phyloP scores from a whole-genome alignment of 192 early-diverging fungal species.

The Backusella psychrophila region DNA sequence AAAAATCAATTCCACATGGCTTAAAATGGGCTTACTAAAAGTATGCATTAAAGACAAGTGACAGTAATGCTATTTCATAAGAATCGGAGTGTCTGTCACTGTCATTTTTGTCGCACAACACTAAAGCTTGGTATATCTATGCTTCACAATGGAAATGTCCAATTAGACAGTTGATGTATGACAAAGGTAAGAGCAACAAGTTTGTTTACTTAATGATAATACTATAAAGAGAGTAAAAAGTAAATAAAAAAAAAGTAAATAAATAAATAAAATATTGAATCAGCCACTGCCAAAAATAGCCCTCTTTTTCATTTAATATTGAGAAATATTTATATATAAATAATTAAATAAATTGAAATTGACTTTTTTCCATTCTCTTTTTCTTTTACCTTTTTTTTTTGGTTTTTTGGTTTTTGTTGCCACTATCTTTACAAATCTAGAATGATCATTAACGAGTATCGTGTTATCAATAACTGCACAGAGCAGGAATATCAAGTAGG shows the following conservation, averaged over 20 bases:
- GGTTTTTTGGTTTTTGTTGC: not conserved
- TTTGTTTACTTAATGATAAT: too few relatives aligned
- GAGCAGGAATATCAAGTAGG: conserved; percentile 67
- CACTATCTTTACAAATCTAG: not conserved
- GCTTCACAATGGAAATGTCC: too few relatives aligned
- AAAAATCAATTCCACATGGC: too few relatives aligned
- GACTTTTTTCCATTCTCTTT: not conserved
- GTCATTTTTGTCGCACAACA: not conserved
- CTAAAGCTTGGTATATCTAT: not conserved
- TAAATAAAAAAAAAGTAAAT: too few relatives aligned
- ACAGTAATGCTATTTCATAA: not conserved
- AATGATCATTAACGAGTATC: conserved; percentile 75
- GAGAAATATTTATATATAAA: not conserved
- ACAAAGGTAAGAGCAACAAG: too few relatives aligned
- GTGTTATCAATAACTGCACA: conserved; percentile 75
- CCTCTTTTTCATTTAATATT: not conserved
- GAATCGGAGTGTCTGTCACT: not conserved
- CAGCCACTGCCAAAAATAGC: conserved; percentile 1
- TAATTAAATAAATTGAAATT: not conserved
- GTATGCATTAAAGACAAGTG: too few relatives aligned
- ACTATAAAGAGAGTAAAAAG: too few relatives aligned
- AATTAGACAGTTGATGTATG: too few relatives aligned
- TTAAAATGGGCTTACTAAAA: too few relatives aligned
- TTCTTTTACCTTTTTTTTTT: not conserved
- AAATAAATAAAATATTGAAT: not conserved